Percentiles rank a stretch among this genome's conserved stretches.
These are phyloP conservation scores for Baudoinia panamericana DNA, from an alignment of 495 filamentous ascomycete species.

Conservation along the genomic window DNA sequence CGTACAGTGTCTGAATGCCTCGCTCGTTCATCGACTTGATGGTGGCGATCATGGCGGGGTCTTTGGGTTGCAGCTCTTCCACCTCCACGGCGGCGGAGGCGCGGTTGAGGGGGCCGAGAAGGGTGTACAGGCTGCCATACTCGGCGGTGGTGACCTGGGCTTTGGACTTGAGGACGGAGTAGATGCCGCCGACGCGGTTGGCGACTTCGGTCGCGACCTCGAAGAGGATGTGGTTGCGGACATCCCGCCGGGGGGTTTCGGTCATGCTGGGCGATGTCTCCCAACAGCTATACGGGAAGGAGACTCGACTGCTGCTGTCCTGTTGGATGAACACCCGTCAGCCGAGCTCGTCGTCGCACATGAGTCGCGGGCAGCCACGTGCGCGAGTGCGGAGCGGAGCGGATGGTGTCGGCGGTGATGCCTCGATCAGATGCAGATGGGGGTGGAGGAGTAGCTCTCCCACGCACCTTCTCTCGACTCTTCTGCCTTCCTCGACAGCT, in stretches of 20 bases:
- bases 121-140: conserved; percentile 93
- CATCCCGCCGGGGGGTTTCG: conserved; percentile 45
- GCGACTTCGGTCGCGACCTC: conserved; percentile 95
- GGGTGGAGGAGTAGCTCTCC: too few relatives aligned
- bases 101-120: conserved; percentile 88
- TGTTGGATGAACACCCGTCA: not conserved
- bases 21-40: conserved; percentile 82
- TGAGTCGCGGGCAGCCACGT: not conserved
- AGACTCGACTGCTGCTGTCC: not conserved
- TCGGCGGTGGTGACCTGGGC: conserved; percentile 94
- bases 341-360: not conserved
- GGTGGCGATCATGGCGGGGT: conserved; percentile 64
- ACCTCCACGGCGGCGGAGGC: conserved; percentile 94
- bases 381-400: too few relatives aligned
- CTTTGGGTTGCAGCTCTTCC: conserved; percentile 75
- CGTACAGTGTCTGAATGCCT: conserved; percentile 82
- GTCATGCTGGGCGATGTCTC: conserved; percentile 22
- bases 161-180: conserved; percentile 97
- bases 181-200: conserved; percentile 96
- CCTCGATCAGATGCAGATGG: too few relatives aligned
- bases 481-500: too few relatives aligned
- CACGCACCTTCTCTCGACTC: too few relatives aligned
- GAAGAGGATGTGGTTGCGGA: conserved; percentile 74
- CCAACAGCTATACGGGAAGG: not conserved
- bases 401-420: too few relatives aligned